Evolutionary conservation across 352 stramenopile species (phyloP), one percentile per base, ranked within the genome.

Genomic region (Pythium insidiosum): DNA sequence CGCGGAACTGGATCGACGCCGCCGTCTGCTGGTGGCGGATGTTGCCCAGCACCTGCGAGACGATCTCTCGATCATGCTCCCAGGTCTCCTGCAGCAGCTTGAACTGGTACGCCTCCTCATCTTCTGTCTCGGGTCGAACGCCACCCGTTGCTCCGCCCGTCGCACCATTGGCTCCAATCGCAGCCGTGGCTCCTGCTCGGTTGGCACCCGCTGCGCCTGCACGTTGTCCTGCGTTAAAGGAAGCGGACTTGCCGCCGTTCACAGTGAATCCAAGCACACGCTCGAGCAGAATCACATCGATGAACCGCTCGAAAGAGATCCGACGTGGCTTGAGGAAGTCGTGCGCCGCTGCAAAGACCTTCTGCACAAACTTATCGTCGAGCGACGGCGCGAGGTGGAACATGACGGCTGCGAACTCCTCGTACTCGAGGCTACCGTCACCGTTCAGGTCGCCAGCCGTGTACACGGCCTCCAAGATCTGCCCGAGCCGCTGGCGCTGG

Each of bases 81-180:
- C 76, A 89, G 6, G 73, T 83, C 49, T 89, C 69, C 28, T 81
- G 56, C 16, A 89, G 53, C 19, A 86, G 43, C 15, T 63, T 58
- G 56, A 89, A 89, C 59, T 89, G 76, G 43, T 84, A 79, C n/a
- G 47, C 34, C 33, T 89, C 76, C 26, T 89, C 75, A 37, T 87
- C 69, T 7, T 89, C 71, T 6, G 36, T 13, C 0, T 53, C 50
- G 7, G 40, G 13, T 21, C 36, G 12, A 5, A 26, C 21, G 11
- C 28, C 15, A 15, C 28, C 28, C 28, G 28, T 15, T 9, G 9
- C 28, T 33, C 28, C 28, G 9, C 9, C 28, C 28, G 9, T 15
- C 9, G 28, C 9, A 15, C 28, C 28, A 33, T 15, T 33, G 28
- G 15, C 28, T 9, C 28, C 28, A 33, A 9, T 15, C 9, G 28